Conservation (phyloP, 2,329 filamentous ascomycete genomes). For the Fusarium virguliforme region DNA sequence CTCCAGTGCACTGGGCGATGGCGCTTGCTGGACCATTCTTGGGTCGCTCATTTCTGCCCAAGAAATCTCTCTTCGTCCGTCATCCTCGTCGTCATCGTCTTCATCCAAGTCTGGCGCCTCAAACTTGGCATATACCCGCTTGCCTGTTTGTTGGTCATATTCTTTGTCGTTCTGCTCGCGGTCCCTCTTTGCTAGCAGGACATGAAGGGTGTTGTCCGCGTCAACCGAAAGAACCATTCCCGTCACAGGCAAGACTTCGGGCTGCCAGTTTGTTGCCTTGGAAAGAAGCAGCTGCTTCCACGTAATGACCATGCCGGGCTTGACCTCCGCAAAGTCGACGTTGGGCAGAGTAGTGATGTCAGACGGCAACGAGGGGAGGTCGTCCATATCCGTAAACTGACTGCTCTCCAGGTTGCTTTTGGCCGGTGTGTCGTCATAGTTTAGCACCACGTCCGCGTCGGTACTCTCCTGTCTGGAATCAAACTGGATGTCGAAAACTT, state of each 20-base stretch:
- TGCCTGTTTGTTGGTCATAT: conserved; percentile 78
- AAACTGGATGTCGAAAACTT: conserved; percentile 15
- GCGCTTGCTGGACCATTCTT: conserved; percentile 69
- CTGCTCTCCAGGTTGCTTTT: conserved; percentile 57
- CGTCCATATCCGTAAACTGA: conserved; percentile 68
- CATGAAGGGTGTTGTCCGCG: conserved; percentile 67
- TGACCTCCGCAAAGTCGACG: conserved; percentile 65
- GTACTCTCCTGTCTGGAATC: conserved; percentile 23
- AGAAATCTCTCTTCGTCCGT: conserved; percentile 72
- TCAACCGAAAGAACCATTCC: conserved; percentile 74
- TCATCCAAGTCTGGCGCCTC: conserved; percentile 78
- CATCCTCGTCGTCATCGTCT: conserved; percentile 71
- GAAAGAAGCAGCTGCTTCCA: conserved; percentile 78
- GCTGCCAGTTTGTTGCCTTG: conserved; percentile 76
- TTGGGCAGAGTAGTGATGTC: conserved; percentile 69
- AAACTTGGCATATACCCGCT: conserved; percentile 83
- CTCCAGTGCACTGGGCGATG: conserved; percentile 49
- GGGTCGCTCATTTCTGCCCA: conserved; percentile 79
- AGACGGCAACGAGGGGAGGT: conserved; percentile 75
- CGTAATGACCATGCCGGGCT: conserved; percentile 75
- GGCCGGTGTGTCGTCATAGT: conserved; percentile 58
- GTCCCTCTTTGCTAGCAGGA: conserved; percentile 81
- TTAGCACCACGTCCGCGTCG: conserved; percentile 57
- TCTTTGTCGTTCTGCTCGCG: conserved; percentile 70
- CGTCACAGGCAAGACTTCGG: conserved; percentile 75